phyloP scores from a whole-genome alignment of 163 green algal species.

The Trebouxia gelatinosa region DNA sequence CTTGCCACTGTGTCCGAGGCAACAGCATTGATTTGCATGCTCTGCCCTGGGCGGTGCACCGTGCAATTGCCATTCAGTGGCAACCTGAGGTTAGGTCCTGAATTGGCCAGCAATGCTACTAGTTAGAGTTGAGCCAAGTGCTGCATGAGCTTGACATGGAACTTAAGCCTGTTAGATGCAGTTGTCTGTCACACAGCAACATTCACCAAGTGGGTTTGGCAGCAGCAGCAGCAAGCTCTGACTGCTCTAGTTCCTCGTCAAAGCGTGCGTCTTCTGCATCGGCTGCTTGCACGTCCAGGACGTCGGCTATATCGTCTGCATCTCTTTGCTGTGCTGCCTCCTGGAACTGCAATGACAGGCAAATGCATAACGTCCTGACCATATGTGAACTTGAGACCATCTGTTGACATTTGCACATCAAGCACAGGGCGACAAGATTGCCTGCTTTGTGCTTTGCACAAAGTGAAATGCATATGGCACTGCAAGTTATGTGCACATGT shows the following conservation, averaged over 20 bases:
- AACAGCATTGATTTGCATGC: no score
- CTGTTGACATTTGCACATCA: conserved; percentile 61
- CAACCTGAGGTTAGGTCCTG: not conserved
- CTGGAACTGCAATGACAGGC: not conserved
- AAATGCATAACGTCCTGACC: not conserved
- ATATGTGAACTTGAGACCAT: conserved; percentile 68
- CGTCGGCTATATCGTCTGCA: conserved; percentile 12
- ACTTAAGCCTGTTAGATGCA: not conserved
- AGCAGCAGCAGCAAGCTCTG: not conserved
- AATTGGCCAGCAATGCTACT: not conserved
- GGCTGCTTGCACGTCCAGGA: conserved; percentile 10
- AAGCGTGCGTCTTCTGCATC: conserved; percentile 11
- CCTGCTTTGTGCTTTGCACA: no score
- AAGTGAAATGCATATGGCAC: no score
- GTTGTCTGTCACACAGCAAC: no score
- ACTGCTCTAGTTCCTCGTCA: not conserved
- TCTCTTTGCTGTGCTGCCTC: not conserved
- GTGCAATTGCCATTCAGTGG: no score
- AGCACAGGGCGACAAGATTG: no score
- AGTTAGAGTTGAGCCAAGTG: not conserved
- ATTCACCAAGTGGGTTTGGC: no score
- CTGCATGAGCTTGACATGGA: not conserved
- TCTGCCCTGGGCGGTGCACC: no score
- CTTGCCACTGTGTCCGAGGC: no score
- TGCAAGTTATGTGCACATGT: no score